Conservation (phyloP, 1,139 yeast species). For the Arxiozyma bovina region DNA sequence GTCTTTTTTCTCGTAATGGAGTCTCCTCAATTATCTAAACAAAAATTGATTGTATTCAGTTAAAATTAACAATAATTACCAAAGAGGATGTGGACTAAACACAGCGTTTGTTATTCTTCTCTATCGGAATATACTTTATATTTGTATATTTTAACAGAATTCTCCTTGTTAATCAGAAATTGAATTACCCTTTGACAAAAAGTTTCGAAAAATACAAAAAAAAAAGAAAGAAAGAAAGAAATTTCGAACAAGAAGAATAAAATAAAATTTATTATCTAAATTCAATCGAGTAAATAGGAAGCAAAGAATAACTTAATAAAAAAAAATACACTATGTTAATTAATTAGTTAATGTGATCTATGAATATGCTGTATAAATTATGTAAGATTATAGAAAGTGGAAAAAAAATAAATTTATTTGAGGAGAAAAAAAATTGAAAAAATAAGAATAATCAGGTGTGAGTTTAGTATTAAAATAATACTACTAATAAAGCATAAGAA, state of each 20-base stretch:
- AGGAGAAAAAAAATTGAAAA: background rate
- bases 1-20: background rate
- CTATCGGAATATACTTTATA: too few species aligned
- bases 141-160: background rate
- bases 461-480: background rate
- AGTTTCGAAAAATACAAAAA: too few species aligned
- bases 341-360: background rate
- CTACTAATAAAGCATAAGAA: too few species aligned
- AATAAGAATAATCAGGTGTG: background rate
- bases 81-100: background rate
- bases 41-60: too few species aligned
- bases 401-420: background rate
- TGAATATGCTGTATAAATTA: background rate
- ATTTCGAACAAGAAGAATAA: too few species aligned
- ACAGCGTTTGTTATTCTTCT: background rate
- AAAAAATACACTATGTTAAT: background rate
- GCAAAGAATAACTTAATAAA: background rate
- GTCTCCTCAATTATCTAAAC: background rate
- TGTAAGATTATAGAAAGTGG: background rate
- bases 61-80: too few species aligned
- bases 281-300: background rate
- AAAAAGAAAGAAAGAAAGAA: too few species aligned
- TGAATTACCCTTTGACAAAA: background rate
- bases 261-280: background rate
- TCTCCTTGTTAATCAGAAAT: background rate